Evolutionary conservation across 2,329 filamentous ascomycete species (phyloP).

Genomic region (Pezicula radicicola): DNA sequence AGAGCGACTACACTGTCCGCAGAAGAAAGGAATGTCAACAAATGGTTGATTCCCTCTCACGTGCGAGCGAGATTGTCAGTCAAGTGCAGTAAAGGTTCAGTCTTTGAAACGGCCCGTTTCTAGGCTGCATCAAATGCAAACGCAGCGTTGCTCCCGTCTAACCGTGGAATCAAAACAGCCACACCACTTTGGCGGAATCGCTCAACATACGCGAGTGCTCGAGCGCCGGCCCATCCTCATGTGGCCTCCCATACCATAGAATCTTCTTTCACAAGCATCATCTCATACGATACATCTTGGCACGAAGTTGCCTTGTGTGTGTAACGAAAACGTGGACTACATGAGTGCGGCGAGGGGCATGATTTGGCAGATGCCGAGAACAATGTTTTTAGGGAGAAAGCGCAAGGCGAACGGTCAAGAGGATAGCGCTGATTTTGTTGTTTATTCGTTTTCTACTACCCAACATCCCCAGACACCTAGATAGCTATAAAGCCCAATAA

Average conservation of each 20-base stretch:
- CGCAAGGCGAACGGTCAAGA: constrained; percentile 17
- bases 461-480: constrained; percentile 11
- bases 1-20: constrained; percentile 94
- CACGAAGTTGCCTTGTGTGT: constrained; percentile 1
- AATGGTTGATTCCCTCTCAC: constrained; percentile 92
- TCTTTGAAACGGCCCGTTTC: not conserved
- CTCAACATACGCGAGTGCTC: too few relatives aligned
- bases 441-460: constrained; percentile 11
- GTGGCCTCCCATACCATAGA: constrained; percentile 14
- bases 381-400: constrained; percentile 7
- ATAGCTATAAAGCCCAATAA: constrained; percentile 16
- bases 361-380: constrained; percentile 1
- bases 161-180: not conserved
- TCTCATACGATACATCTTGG: constrained; percentile 24
- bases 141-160: not conserved
- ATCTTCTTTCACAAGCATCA: constrained; percentile 16
- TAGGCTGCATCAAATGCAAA: constrained; percentile 7
- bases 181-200: not conserved
- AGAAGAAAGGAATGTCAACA: constrained; percentile 97
- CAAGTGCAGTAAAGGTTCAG: constrained; percentile 45
- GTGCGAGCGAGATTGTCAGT: constrained; percentile 95
- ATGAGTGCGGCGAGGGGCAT: constrained; percentile 11
- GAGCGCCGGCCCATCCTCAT: constrained; percentile 1
- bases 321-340: constrained; percentile 20
- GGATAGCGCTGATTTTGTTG: constrained; percentile 9